A percentile compares a stretch with the other conserved stretches of the same genome.
phyloP scores from a whole-genome alignment of 2,329 filamentous ascomycete genomes.

The Dactylellina sp. region DNA sequence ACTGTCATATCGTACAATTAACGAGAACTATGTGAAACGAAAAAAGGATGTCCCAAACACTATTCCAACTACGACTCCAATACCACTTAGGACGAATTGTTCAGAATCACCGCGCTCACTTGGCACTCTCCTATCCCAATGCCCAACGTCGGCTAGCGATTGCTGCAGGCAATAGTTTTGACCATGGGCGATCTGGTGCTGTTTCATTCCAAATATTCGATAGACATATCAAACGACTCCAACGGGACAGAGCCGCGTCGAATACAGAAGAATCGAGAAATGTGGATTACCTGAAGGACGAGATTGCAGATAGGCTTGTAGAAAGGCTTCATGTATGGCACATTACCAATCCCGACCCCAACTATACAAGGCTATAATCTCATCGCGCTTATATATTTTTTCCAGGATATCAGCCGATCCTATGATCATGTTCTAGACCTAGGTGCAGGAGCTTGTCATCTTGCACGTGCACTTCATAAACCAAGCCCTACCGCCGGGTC shows the following conservation, averaged over 20 bases:
- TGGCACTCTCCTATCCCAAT: not conserved
- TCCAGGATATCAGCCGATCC: slow-evolving; percentile 89
- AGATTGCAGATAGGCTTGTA: slow-evolving; percentile 84
- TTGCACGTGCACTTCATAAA: slow-evolving; percentile 83
- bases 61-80: not conserved
- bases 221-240: slow-evolving; percentile 83
- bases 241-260: slow-evolving; percentile 85
- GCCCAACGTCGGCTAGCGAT: slow-evolving; percentile 13
- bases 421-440: slow-evolving; percentile 89
- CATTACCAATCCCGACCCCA: not conserved
- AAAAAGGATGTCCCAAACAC: slow-evolving; percentile 3
- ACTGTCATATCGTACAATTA: too few relatives aligned
- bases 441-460: slow-evolving; percentile 94
- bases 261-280: slow-evolving; percentile 78
- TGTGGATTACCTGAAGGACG: slow-evolving; percentile 92
- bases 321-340: slow-evolving; percentile 80
- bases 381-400: slow-evolving; percentile 26
- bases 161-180: not conserved
- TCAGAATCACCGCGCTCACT: not conserved
- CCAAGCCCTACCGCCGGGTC: slow-evolving; percentile 71
- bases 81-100: not conserved
- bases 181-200: slow-evolving; percentile 4
- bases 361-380: slow-evolving; percentile 54
- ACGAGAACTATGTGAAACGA: slow-evolving; percentile 3
- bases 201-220: slow-evolving; percentile 88